Base-by-base conservation (phyloP, 768 basidiomycete genomes). In the Boletus sp. region DNA sequence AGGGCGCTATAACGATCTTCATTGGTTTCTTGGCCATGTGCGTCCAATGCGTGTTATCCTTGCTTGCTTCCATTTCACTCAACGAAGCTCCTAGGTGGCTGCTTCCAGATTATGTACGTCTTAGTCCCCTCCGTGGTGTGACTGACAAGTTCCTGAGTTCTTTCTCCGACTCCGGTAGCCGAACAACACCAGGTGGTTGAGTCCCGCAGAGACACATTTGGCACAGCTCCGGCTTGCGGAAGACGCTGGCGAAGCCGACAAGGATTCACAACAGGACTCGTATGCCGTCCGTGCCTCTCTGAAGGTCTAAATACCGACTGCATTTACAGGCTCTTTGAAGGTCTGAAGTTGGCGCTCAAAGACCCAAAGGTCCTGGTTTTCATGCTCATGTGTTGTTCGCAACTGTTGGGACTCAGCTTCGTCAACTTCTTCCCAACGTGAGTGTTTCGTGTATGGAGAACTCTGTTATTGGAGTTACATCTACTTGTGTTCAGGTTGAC, bases 151-250 rank as follows among this genome's bases (percentile, higher is more conserved):
- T 15, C 25, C 48, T 50, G 39, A 64, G 15, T 10, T 21, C 1
- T 42, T 47, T 25, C n/a, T 32, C 14, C 32, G 40, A 46, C 19
- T 27, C 21, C 15, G n/a, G 21, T 56, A 85, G 83, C 83, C 82
- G 3, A 57, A 80, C 56, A 88, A 87, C 61, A 87, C 85, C 1
- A 72, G 73, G 33, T 87, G 84, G 84, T 64, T 87, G 30, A 71
- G 73, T 13, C 63, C 74, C 0, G 67, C 71, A 9, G 79, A 86
- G 54, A 74, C 75, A 19, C 77, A 75, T 29, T 73, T 87, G n/a
- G 85, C 85, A 4, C 84, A 84, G 65, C 79, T 78, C 15, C 81
- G 85, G 14, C 78, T 87, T 15, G 81, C 84, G 0, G 85, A 87
- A 60, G 84, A 87, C 62, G 82, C 80, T 9, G 83, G 84, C 2